A percentile compares a stretch with the other conserved stretches of the same genome.
These are phyloP conservation scores for Periconia digitata DNA, from an alignment of 2,329 filamentous ascomycete species.

Conservation along the genomic window DNA sequence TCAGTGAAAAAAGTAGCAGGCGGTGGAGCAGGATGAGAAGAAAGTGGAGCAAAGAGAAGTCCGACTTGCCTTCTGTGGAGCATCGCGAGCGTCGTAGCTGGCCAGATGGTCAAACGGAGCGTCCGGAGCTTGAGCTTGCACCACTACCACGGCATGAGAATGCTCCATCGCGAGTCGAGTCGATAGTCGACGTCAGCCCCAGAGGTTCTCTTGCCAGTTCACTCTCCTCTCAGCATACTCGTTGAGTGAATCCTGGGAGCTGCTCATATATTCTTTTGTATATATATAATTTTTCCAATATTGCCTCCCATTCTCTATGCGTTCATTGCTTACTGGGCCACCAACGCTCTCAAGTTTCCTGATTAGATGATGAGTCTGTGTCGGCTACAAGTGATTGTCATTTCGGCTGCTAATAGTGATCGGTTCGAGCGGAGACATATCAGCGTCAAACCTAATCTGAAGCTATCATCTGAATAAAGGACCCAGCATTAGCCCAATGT, in stretches of 20 bases:
- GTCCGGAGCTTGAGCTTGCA: neutral
- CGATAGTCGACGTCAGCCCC: neutral
- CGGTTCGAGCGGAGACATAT: no score
- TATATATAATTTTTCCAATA: neutral
- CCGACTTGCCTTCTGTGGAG: slow-evolving; percentile 29
- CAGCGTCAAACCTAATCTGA: no score
- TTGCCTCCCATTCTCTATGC: no score
- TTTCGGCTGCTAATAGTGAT: no score
- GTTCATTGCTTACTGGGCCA: no score
- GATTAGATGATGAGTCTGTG: no score
- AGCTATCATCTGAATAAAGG: no score
- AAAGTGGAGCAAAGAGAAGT: slow-evolving; percentile 21
- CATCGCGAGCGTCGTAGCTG: slow-evolving; percentile 35
- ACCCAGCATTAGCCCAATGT: no score
- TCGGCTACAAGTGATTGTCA: no score
- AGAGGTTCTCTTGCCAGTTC: neutral
- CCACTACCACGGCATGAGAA: neutral
- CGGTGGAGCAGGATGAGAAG: slow-evolving; percentile 28
- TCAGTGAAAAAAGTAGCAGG: slow-evolving; percentile 14
- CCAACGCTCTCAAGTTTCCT: no score
- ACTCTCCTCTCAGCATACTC: neutral
- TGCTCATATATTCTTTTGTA: neutral
- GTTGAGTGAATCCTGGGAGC: no score
- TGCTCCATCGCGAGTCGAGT: neutral
- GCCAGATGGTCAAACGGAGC: slow-evolving; percentile 18